These are phyloP conservation scores for Aegilops bicornis DNA, from an alignment of 176 grass and related monocot genomes.

Conservation along the genomic window DNA sequence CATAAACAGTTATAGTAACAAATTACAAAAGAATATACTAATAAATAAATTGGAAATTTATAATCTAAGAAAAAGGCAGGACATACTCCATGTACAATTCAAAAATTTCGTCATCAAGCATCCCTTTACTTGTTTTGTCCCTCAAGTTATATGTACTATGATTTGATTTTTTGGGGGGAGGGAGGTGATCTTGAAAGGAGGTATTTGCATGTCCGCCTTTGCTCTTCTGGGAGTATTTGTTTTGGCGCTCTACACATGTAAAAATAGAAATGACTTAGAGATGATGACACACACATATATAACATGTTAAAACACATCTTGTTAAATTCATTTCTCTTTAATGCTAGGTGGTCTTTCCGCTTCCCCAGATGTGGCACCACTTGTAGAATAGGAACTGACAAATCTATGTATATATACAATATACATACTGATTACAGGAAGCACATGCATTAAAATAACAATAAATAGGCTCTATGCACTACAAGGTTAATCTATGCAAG, in stretches of 20 bases:
- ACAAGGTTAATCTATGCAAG: no score
- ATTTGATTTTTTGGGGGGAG: constrained; percentile 24
- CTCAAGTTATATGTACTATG: constrained; percentile 30
- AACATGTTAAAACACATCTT: background rate
- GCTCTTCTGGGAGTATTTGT: constrained; percentile 31
- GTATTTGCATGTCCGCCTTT: constrained; percentile 33
- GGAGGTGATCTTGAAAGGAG: constrained; percentile 39
- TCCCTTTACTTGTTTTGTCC: constrained; percentile 40
- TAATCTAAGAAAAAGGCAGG: background rate
- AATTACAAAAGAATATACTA: background rate
- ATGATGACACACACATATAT: background rate
- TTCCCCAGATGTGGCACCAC: no score
- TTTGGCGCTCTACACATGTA: constrained; percentile 35
- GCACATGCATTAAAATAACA: no score
- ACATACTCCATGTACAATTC: constrained; percentile 86
- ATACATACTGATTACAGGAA: no score
- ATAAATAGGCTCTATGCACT: no score
- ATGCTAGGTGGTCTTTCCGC: background rate
- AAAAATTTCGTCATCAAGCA: constrained; percentile 66
- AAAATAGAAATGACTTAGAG: constrained; percentile 20
- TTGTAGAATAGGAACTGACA: no score
- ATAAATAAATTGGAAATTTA: background rate
- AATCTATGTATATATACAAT: no score
- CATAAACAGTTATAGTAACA: constrained; percentile 22
- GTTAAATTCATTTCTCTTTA: background rate